Conservation (phyloP, 2,329 filamentous ascomycete genomes). For the Sphaceloma murrayae region DNA sequence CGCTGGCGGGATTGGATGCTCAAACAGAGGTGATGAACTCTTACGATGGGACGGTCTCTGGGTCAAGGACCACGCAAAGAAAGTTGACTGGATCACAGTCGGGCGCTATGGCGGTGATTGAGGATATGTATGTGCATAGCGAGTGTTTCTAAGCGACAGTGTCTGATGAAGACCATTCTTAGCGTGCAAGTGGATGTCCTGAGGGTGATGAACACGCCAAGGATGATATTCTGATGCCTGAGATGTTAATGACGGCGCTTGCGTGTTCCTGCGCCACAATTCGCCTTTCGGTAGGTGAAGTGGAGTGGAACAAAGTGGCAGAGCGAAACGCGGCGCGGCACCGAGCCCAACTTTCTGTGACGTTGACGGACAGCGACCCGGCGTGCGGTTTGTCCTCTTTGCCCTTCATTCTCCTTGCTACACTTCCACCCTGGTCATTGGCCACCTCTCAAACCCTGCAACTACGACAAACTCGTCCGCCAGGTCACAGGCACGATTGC, state of each 20-base stretch:
- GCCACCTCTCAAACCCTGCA: background rate
- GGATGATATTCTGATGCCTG: conserved; percentile 13
- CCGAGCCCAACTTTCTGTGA: too few species aligned
- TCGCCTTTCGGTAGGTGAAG: too few species aligned
- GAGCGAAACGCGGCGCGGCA: too few species aligned
- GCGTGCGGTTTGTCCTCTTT: too few species aligned
- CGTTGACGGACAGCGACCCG: conserved; percentile 6
- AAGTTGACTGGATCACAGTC: conserved; percentile 40
- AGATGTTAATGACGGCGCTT: conserved; percentile 13
- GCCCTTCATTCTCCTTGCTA: background rate
- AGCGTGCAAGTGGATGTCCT: background rate
- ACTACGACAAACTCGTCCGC: background rate
- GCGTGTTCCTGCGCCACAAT: conserved; percentile 9
- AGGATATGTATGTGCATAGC: conserved; percentile 8
- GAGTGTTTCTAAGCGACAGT: background rate
- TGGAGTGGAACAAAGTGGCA: too few species aligned
- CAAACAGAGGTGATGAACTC: conserved; percentile 27
- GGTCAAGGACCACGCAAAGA: conserved; percentile 36
- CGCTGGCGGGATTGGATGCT: conserved; percentile 57
- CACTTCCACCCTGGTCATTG: conserved; percentile 8
- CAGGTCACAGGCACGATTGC: conserved; percentile 5
- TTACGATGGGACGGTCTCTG: conserved; percentile 37
- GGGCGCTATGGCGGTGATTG: conserved; percentile 40
- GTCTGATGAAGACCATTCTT: background rate
- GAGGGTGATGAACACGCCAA: too few species aligned